phyloP scores from a whole-genome alignment of 768 basidiomycete genomes.

The Lactifluus piperatus region DNA sequence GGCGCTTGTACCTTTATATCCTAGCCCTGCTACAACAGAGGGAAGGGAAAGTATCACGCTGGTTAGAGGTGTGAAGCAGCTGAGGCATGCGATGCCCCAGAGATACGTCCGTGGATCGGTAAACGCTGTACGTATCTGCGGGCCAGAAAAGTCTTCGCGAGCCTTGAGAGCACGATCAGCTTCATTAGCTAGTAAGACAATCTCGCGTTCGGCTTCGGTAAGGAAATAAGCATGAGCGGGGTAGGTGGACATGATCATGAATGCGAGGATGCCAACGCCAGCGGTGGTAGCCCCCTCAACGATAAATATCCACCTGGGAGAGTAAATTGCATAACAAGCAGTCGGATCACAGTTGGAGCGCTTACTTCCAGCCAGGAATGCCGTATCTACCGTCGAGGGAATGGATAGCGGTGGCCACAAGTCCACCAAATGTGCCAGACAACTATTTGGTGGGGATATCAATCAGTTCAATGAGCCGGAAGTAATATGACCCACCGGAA shows the following conservation, averaged over 20 bases:
- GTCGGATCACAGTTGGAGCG: background rate
- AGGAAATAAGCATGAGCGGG: constrained; percentile 24
- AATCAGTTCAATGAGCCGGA: background rate
- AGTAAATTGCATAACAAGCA: background rate
- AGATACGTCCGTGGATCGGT: background rate
- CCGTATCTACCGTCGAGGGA: background rate
- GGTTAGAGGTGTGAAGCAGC: background rate
- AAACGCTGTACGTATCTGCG: background rate
- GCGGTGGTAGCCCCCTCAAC: background rate
- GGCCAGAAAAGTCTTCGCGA: background rate
- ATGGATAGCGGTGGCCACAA: background rate
- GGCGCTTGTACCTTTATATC: constrained; percentile 14
- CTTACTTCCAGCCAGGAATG: background rate
- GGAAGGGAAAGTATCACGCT: constrained; percentile 5
- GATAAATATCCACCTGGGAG: no score
- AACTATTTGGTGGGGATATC: background rate
- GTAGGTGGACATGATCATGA: constrained; percentile 17
- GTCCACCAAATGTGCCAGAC: background rate
- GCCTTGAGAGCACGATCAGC: constrained; percentile 20
- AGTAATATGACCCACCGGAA: background rate
- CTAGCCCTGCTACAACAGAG: background rate
- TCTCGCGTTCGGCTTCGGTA: constrained; percentile 22
- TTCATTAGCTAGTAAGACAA: constrained; percentile 14
- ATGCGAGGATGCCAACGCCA: background rate
- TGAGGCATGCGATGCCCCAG: background rate